These are phyloP conservation scores for Magnusiomyces tetraspermus DNA, from an alignment of 1,139 yeast species.

Conservation along the genomic window DNA sequence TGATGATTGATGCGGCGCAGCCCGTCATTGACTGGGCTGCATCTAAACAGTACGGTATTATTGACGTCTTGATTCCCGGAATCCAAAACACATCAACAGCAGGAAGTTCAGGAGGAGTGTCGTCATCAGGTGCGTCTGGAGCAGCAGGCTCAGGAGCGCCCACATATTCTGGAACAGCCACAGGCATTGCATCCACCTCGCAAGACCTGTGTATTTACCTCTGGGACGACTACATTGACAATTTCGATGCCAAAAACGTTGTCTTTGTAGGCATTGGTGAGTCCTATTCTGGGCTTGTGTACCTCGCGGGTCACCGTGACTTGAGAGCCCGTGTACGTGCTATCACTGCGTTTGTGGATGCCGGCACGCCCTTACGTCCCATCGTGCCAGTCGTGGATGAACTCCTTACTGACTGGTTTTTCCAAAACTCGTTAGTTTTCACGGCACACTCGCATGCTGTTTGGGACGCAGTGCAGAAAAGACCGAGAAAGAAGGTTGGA, in stretches of 20 bases:
- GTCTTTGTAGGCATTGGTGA: constrained; percentile 87
- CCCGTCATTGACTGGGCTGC: constrained; percentile 50
- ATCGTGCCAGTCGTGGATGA: constrained; percentile 84
- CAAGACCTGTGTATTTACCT: constrained; percentile 70
- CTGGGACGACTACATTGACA: constrained; percentile 82
- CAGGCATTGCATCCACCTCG: constrained; percentile 27
- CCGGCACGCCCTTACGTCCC: constrained; percentile 57
- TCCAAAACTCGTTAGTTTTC: constrained; percentile 73
- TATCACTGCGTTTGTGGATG: constrained; percentile 61
- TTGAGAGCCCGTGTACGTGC: constrained; percentile 60
- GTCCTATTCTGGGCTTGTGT: constrained; percentile 78
- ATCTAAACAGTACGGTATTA: constrained; percentile 51
- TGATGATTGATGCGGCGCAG: constrained; percentile 54
- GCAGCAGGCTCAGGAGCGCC: too few relatives aligned
- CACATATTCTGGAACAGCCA: constrained; percentile 21
- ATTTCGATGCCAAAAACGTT: constrained; percentile 60
- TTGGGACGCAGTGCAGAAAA: constrained; percentile 55
- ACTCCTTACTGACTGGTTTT: constrained; percentile 84
- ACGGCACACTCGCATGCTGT: constrained; percentile 66
- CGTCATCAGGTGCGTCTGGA: too few relatives aligned
- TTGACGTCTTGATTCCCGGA: constrained; percentile 72
- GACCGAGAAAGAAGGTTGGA: constrained; percentile 85
- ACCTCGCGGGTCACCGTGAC: constrained; percentile 74
- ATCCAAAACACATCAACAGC: too few relatives aligned
- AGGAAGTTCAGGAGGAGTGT: constrained; percentile 70